Conservation (phyloP, 768 basidiomycete genomes). For the Bullera alba region DNA sequence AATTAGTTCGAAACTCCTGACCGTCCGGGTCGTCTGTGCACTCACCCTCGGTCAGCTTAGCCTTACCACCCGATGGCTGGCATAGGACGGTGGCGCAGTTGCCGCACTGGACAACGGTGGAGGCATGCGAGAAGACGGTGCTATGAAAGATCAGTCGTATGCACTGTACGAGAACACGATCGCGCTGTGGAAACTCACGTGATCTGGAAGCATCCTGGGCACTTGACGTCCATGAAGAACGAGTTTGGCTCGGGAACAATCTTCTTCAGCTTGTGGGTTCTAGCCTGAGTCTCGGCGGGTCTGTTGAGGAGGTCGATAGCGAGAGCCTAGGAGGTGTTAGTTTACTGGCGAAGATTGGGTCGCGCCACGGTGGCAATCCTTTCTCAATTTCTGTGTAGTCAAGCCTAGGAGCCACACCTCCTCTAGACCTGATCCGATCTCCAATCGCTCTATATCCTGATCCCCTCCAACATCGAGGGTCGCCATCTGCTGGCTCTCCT, state of each 20-base stretch:
- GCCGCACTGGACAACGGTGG: constrained; percentile 90
- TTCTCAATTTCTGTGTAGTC: too few relatives aligned
- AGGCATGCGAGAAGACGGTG: constrained; percentile 98
- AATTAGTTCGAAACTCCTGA: neutral
- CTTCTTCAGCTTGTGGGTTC: constrained; percentile 97
- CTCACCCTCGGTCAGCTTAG: constrained; percentile 93
- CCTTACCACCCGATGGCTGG: constrained; percentile 98
- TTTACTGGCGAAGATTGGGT: neutral
- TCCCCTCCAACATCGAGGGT: too few relatives aligned
- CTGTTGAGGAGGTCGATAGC: constrained; percentile 97
- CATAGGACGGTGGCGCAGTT: constrained; percentile 90
- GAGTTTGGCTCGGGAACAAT: constrained; percentile 98
- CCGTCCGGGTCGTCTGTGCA: constrained; percentile 6
- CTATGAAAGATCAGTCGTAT: constrained; percentile 70
- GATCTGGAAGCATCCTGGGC: constrained; percentile 59
- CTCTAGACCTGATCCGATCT: too few relatives aligned
- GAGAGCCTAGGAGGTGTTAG: constrained; percentile 63
- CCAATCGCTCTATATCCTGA: too few relatives aligned
- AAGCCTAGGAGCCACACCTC: too few relatives aligned
- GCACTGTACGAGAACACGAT: neutral
- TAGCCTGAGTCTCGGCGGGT: constrained; percentile 73
- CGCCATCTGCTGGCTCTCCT: too few relatives aligned
- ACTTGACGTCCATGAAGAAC: constrained; percentile 99
- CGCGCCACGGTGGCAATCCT: too few relatives aligned
- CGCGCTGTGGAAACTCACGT: constrained; percentile 29